Percentiles rank a stretch among this genome's conserved stretches.
These are phyloP conservation scores for Eucalyptus pauciflora DNA, from an alignment of 345 rosid species.

Conservation along the genomic window DNA sequence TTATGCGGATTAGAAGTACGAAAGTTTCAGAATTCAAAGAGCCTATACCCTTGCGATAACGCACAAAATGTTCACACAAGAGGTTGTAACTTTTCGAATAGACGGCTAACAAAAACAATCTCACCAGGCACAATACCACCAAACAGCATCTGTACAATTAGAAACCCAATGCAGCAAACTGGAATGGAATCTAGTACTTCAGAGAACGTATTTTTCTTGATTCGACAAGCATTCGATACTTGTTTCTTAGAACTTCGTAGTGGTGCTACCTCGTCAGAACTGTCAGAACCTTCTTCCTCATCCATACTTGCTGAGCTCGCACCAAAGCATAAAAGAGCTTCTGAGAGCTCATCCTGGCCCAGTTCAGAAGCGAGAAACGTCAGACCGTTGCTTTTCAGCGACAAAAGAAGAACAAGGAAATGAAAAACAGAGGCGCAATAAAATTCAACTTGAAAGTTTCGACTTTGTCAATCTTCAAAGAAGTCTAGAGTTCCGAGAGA, in stretches of 20 bases:
- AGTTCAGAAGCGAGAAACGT: neutral
- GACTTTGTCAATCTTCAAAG: neutral
- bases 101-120: neutral
- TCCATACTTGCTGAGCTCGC: conserved; percentile 61
- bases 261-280: conserved; percentile 37
- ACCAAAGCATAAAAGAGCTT: conserved; percentile 74
- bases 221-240: neutral
- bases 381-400: neutral
- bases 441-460: neutral
- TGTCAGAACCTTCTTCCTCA: conserved; percentile 22
- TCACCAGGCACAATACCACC: neutral
- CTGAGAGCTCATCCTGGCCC: conserved; percentile 60
- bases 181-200: neutral
- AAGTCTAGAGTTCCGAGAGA: neutral
- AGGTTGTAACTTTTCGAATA: neutral
- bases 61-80: neutral
- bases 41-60: neutral
- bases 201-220: neutral
- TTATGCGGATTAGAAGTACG: neutral
- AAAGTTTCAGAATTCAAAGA: neutral
- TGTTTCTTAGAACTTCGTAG: neutral
- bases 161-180: neutral
- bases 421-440: neutral
- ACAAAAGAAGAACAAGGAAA: neutral
- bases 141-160: neutral